Conservation (phyloP, 768 basidiomycete genomes). For the Cystofilobasidium ferigula region DNA sequence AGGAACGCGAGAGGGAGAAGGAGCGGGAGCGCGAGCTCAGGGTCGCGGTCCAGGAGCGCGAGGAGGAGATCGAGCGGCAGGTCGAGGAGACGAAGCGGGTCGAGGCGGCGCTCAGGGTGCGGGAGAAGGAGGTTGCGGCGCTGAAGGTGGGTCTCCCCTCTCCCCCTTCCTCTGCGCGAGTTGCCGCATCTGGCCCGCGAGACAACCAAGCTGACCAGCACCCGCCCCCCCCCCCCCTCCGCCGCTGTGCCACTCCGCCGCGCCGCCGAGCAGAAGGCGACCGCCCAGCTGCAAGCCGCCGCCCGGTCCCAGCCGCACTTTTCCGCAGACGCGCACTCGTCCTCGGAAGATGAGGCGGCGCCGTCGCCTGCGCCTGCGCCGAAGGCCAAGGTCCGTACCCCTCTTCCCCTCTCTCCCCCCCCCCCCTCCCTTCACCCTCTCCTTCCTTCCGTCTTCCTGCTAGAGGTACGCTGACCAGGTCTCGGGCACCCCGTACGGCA, state of each 20-base stretch:
- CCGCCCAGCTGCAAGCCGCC: too few species aligned
- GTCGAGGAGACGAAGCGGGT: slow-evolving; percentile 20
- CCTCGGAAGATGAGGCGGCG: not conserved
- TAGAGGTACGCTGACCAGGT: too few species aligned
- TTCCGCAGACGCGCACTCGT: not conserved
- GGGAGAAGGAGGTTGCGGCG: slow-evolving; percentile 7
- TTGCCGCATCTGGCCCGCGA: too few species aligned
- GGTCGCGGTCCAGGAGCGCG: slow-evolving; percentile 9
- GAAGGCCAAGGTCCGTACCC: too few species aligned
- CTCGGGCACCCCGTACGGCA: too few species aligned
- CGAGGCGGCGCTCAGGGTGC: not conserved
- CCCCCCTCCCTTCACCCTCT: too few species aligned
- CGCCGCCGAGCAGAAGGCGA: too few species aligned
- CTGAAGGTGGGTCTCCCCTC: slow-evolving; percentile 8
- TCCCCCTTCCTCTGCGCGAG: not conserved
- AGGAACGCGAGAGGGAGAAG: slow-evolving; percentile 1
- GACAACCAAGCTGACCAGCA: too few species aligned
- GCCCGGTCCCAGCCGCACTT: not conserved
- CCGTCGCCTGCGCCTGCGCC: not conserved
- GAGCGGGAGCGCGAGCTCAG: not conserved
- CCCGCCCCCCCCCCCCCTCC: too few species aligned
- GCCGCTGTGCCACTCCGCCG: too few species aligned
- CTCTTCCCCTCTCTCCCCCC: too few species aligned
- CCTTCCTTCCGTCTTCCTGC: too few species aligned
- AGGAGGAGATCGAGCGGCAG: slow-evolving; percentile 12